phyloP scores from a whole-genome alignment of 2,329 filamentous ascomycete genomes.

The Nakataea oryzae region DNA sequence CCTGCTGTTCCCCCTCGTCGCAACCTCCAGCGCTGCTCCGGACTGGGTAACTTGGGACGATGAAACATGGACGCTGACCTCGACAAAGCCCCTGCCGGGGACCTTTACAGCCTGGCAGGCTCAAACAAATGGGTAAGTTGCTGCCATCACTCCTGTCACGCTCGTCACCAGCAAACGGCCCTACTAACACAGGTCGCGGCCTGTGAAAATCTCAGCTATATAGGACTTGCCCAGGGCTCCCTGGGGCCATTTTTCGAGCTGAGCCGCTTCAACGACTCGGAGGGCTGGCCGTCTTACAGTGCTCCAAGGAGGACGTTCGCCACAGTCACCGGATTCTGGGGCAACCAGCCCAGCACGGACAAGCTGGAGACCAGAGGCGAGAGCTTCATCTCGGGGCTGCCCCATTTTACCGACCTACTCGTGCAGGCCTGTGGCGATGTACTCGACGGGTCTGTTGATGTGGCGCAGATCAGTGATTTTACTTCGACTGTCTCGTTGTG shows the following conservation, averaged over 20 bases:
- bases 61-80: constrained; percentile 6
- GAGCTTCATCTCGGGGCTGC: constrained; percentile 7
- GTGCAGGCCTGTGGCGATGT: constrained; percentile 4
- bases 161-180: too few species aligned
- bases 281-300: constrained; percentile 3
- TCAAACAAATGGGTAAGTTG: constrained; percentile 7
- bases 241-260: constrained; percentile 7
- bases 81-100: constrained; percentile 7
- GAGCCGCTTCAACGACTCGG: constrained; percentile 6
- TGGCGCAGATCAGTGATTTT: constrained; percentile 6
- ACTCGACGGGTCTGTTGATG: constrained; percentile 3
- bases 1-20: too few species aligned
- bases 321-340: constrained; percentile 8
- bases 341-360: constrained; percentile 5
- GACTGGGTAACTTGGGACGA: constrained; percentile 8
- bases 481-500: constrained; percentile 7
- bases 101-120: constrained; percentile 7
- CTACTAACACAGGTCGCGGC: background rate
- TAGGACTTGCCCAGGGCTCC: constrained; percentile 7
- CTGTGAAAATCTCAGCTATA: constrained; percentile 4
- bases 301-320: constrained; percentile 7
- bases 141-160: background rate
- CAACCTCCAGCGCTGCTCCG: background rate
- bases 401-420: constrained; percentile 7
- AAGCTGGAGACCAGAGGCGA: constrained; percentile 6